Evolutionary conservation across 306 rosid genomes (phyloP).

Genomic region (Sesbania bispinosa): DNA sequence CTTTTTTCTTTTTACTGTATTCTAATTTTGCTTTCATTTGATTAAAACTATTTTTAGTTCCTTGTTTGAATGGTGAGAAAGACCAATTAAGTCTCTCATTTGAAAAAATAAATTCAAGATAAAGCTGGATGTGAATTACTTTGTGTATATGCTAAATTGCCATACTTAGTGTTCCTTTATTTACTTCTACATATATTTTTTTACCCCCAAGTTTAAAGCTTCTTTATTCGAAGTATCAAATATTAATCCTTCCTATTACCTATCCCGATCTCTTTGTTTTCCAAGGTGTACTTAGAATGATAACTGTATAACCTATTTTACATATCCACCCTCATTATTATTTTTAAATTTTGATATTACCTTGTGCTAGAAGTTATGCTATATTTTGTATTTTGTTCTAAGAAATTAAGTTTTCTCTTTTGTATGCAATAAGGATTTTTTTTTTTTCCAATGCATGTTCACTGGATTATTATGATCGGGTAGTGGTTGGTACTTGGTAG

Average conservation of each 20-base stretch:
- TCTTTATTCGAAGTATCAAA: not conserved
- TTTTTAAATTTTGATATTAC: not conserved
- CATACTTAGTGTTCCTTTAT: not conserved
- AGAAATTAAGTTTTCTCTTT: not conserved
- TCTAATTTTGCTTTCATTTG: conserved; percentile 2
- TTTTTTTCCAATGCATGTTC: not conserved
- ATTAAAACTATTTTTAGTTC: conserved; percentile 15
- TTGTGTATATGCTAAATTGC: not conserved
- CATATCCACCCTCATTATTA: not conserved
- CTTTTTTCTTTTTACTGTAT: not conserved
- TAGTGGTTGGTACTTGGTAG: too few species aligned
- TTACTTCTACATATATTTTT: not conserved
- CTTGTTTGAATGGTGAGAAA: not conserved
- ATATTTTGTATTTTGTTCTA: not conserved
- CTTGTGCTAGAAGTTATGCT: not conserved
- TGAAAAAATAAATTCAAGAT: not conserved
- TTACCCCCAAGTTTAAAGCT: not conserved
- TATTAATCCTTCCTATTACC: not conserved
- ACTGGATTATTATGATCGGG: too few species aligned
- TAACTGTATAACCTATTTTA: not conserved
- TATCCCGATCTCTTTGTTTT: not conserved
- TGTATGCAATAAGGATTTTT: not conserved
- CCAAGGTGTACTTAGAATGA: not conserved
- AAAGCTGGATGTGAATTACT: not conserved
- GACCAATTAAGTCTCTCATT: not conserved